Conservation (phyloP, 495 filamentous ascomycete species). For the Clohesyomyces aquaticus region DNA sequence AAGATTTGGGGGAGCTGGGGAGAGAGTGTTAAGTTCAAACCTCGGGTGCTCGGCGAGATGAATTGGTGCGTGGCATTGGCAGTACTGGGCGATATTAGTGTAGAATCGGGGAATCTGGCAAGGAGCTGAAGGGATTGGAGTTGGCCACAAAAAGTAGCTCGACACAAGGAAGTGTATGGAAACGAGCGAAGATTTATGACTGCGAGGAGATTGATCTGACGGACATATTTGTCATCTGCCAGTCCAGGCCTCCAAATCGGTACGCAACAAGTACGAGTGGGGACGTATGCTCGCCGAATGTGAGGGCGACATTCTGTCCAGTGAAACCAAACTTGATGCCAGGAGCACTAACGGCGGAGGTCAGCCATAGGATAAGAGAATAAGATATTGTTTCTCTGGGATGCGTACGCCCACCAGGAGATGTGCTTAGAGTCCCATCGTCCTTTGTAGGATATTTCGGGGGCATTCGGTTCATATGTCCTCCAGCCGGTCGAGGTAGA, state of each 20-base stretch:
- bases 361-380: neutral
- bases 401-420: slow-evolving; percentile 62
- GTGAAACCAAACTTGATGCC: slow-evolving; percentile 69
- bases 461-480: slow-evolving; percentile 59
- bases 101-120: too few relatives aligned
- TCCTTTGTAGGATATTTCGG: slow-evolving; percentile 70
- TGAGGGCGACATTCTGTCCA: slow-evolving; percentile 64
- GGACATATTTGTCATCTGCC: slow-evolving; percentile 68
- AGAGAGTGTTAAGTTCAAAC: slow-evolving; percentile 47
- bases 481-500: slow-evolving; percentile 44
- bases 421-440: slow-evolving; percentile 69
- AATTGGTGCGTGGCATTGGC: slow-evolving; percentile 64
- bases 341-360: slow-evolving; percentile 53
- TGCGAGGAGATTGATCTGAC: too few relatives aligned
- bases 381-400: neutral
- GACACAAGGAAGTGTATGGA: too few relatives aligned
- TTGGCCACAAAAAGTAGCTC: too few relatives aligned
- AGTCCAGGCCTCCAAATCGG: slow-evolving; percentile 65
- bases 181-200: too few relatives aligned
- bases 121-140: too few relatives aligned
- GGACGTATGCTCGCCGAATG: slow-evolving; percentile 62
- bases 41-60: slow-evolving; percentile 52
- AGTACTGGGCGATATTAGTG: too few relatives aligned
- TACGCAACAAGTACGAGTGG: slow-evolving; percentile 63
- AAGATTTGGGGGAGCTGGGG: slow-evolving; percentile 51